Conservation (phyloP, 306 rosid genomes). For the Hippophae gyantsensis region DNA sequence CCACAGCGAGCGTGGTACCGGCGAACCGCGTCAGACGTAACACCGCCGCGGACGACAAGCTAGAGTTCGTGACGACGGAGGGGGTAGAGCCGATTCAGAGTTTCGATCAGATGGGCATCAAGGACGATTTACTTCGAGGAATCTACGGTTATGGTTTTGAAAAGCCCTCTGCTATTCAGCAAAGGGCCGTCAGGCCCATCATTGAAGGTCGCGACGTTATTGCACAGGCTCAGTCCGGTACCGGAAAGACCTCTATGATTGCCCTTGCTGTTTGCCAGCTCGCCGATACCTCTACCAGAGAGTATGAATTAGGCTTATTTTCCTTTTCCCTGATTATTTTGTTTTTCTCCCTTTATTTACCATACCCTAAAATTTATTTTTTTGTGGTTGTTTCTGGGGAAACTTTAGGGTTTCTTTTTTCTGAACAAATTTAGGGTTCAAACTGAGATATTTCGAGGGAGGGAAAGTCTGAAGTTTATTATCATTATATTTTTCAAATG, state of each 20-base stretch:
- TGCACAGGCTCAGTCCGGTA: slow-evolving; percentile 98
- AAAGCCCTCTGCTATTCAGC: slow-evolving; percentile 97
- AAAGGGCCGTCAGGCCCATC: slow-evolving; percentile 85
- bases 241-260: slow-evolving; percentile 96
- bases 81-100: slow-evolving; percentile 68
- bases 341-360: too few species aligned
- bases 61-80: slow-evolving; percentile 81
- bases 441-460: too few species aligned
- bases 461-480: too few species aligned
- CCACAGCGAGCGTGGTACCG: slow-evolving; percentile 62
- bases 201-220: slow-evolving; percentile 92
- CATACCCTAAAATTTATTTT: too few species aligned
- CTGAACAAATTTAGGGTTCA: too few species aligned
- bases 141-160: slow-evolving; percentile 85
- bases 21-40: slow-evolving; percentile 47
- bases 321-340: too few species aligned
- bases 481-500: too few species aligned
- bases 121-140: slow-evolving; percentile 82
- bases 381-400: too few species aligned
- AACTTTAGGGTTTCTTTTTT: too few species aligned
- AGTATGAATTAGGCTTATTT: slow-evolving; percentile 27
- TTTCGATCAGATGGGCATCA: slow-evolving; percentile 91
- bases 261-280: slow-evolving; percentile 89
- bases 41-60: slow-evolving; percentile 38
- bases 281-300: slow-evolving; percentile 69